A percentile compares a stretch with the other conserved stretches of the same genome.
Evolutionary conservation across 345 rosid species (phyloP).

Genomic region (rapeseed (Brassica napus)): DNA sequence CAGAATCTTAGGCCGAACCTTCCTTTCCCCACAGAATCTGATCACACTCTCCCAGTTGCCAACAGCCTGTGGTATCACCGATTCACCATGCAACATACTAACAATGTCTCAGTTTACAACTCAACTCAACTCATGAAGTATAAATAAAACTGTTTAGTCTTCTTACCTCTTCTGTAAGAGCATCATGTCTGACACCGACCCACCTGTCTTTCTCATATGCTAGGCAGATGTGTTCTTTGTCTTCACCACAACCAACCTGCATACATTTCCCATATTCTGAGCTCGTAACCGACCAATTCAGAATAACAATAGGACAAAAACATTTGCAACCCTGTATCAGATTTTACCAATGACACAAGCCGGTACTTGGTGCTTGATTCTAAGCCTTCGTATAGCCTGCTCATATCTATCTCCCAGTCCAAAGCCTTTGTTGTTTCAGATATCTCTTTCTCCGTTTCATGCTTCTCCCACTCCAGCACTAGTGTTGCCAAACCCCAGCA

Average conservation of each 20-base stretch:
- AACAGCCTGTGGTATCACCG: constrained; percentile 21
- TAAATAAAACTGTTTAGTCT: not conserved
- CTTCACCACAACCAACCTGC: constrained; percentile 31
- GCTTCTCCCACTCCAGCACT: constrained; percentile 4
- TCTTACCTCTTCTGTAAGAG: constrained; percentile 17
- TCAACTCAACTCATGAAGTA: not conserved
- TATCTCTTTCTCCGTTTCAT: not conserved
- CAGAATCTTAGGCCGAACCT: constrained; percentile 28
- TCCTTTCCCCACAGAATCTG: constrained; percentile 11
- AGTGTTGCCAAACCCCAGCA: not conserved
- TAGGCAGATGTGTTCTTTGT: constrained; percentile 16
- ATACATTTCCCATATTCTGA: not conserved
- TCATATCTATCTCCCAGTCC: constrained; percentile 13
- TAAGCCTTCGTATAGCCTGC: constrained; percentile 7
- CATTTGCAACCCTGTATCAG: not conserved
- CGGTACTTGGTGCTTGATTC: not conserved
- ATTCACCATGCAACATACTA: not conserved
- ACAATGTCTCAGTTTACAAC: not conserved
- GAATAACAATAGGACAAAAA: not conserved
- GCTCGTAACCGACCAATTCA: not conserved
- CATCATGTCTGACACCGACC: constrained; percentile 13
- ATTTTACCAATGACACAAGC: constrained; percentile 11
- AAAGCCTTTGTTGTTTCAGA: constrained; percentile 11
- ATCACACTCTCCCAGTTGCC: constrained; percentile 25
- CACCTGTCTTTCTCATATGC: constrained; percentile 20